Percentiles rank a stretch among this genome's conserved stretches.
Evolutionary conservation across 2,329 filamentous ascomycete species (phyloP).

Genomic region (Monosporascus sp.): DNA sequence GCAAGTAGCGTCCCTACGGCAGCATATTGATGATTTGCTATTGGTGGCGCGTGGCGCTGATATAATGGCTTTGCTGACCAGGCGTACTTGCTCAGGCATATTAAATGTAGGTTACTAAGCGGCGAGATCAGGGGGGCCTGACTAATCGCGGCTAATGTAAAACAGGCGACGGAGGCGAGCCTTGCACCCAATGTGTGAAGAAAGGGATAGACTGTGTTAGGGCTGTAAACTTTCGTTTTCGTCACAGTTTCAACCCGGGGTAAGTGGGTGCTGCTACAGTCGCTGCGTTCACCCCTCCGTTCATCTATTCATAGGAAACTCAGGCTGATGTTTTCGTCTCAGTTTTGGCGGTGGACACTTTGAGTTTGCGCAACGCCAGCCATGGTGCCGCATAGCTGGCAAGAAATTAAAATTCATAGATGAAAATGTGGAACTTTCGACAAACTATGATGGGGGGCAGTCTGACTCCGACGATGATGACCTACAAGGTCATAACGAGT

Average conservation of each 20-base stretch:
- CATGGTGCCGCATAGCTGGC: constrained; percentile 4
- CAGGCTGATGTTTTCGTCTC: not conserved
- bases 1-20: not conserved
- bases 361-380: constrained; percentile 2
- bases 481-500: not conserved
- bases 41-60: not conserved
- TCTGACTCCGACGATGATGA: not conserved
- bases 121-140: not conserved
- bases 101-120: not conserved
- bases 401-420: constrained; percentile 8
- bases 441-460: not conserved
- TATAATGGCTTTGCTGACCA: not conserved
- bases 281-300: not conserved
- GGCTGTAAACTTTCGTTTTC: constrained; percentile 6
- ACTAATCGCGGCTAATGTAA: not conserved
- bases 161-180: not conserved
- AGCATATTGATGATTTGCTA: not conserved
- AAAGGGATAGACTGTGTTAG: constrained; percentile 5
- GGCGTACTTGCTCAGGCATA: not conserved
- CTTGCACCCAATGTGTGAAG: constrained; percentile 6
- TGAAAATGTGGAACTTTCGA: not conserved
- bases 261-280: not conserved
- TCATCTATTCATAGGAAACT: not conserved
- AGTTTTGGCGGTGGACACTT: constrained; percentile 1
- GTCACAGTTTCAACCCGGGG: constrained; percentile 5